phyloP scores from a whole-genome alignment of 768 basidiomycete species.

The Termitomyces bulborhizus region DNA sequence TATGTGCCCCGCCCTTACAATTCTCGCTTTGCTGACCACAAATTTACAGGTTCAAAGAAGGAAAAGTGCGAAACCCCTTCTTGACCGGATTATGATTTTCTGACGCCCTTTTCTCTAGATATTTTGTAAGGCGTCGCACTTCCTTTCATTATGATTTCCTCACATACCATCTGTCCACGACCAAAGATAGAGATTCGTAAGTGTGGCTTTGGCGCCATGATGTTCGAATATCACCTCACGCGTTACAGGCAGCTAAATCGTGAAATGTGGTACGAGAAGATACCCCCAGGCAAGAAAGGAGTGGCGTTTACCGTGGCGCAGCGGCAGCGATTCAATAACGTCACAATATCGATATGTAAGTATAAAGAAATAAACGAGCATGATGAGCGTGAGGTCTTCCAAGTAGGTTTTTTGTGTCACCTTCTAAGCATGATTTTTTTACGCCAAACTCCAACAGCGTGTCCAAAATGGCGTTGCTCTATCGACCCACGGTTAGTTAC shows the following conservation, averaged over 20 bases:
- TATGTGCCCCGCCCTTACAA: conserved; percentile 17
- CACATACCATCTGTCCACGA: conserved; percentile 7
- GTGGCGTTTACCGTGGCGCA: conserved; percentile 13
- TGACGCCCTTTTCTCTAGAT: not conserved
- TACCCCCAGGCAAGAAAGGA: conserved; percentile 12
- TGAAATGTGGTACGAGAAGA: conserved; percentile 19
- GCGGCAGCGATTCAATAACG: conserved; percentile 30
- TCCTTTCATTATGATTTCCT: not conserved
- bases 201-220: not conserved
- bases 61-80: conserved; percentile 35
- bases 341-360: conserved; percentile 47
- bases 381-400: conserved; percentile 65
- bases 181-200: conserved; percentile 23
- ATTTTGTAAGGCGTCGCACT: conserved; percentile 24
- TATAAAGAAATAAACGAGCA: conserved; percentile 41
- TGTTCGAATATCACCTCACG: not conserved
- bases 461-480: conserved; percentile 48
- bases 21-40: not conserved
- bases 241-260: conserved; percentile 13
- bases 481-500: conserved; percentile 36
- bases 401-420: conserved; percentile 25
- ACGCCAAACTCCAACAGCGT: conserved; percentile 25
- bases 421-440: not conserved
- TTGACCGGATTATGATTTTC: not conserved
- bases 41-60: conserved; percentile 43